phyloP scores from a whole-genome alignment of 768 basidiomycete genomes.

The Ramaria sp. region DNA sequence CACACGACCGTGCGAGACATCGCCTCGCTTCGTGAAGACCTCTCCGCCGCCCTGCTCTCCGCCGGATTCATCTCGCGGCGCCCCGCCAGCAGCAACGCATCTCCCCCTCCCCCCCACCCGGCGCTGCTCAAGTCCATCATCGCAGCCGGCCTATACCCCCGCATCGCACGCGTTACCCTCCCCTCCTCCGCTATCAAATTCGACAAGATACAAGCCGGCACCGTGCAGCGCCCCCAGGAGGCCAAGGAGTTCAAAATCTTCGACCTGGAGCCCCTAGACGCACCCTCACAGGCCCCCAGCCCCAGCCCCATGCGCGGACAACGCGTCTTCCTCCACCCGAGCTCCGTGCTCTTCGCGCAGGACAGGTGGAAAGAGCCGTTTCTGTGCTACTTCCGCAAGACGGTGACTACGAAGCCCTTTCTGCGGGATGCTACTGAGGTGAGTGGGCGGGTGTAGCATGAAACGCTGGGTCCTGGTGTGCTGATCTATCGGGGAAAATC shows the following conservation, averaged over 20 bases:
- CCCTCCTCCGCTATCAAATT: constrained; percentile 71
- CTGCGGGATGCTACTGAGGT: constrained; percentile 85
- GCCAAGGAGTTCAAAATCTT: constrained; percentile 79
- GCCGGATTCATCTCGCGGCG: constrained; percentile 55
- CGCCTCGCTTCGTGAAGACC: constrained; percentile 65
- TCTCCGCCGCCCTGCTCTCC: constrained; percentile 55
- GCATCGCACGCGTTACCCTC: constrained; percentile 65
- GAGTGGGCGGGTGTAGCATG: constrained; percentile 11
- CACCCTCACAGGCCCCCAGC: constrained; percentile 10
- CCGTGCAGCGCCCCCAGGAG: constrained; percentile 73
- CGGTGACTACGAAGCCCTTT: constrained; percentile 74
- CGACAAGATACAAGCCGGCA: constrained; percentile 75
- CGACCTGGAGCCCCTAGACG: constrained; percentile 34
- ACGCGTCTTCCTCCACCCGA: constrained; percentile 76
- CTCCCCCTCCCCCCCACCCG: constrained; percentile 33
- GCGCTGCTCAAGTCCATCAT: constrained; percentile 72
- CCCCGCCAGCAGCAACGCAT: constrained; percentile 29
- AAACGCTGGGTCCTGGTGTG: background rate
- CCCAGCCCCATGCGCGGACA: constrained; percentile 22
- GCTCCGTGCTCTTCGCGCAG: constrained; percentile 66
- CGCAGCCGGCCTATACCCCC: constrained; percentile 81
- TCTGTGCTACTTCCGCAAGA: constrained; percentile 75
- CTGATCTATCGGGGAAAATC: no score
- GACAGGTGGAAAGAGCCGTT: constrained; percentile 70
- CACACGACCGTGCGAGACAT: constrained; percentile 64